Conservation (phyloP, 2,329 filamentous ascomycete species). For the Zasmidium citrigriseum region DNA sequence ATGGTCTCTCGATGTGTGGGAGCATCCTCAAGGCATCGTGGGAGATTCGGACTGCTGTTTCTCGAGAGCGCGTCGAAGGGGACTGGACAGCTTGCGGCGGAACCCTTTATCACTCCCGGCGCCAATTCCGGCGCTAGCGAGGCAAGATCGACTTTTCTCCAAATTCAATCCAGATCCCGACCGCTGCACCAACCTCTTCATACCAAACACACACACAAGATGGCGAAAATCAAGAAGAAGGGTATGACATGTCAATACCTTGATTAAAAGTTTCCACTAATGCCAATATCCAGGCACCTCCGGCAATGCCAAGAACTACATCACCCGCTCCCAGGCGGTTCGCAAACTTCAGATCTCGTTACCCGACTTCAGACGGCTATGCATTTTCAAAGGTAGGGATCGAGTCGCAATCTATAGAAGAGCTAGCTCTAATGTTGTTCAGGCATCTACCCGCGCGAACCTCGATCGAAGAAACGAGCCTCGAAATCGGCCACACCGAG, state of each 20-base stretch:
- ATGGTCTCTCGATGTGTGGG: constrained; percentile 18
- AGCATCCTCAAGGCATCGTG: constrained; percentile 11
- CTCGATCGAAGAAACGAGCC: constrained; percentile 94
- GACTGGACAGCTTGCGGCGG: too few species aligned
- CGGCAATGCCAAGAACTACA: constrained; percentile 96
- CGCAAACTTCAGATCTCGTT: constrained; percentile 97
- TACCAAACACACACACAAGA: constrained; percentile 35
- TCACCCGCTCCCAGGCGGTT: constrained; percentile 94
- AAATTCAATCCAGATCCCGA: constrained; percentile 6
- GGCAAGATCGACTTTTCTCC: constrained; percentile 3
- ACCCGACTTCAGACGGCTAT: constrained; percentile 94
- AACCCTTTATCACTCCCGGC: background rate
- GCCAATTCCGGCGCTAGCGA: too few species aligned
- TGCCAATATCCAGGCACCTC: constrained; percentile 63
- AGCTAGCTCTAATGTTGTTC: background rate
- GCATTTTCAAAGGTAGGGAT: constrained; percentile 85
- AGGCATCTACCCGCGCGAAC: constrained; percentile 95
- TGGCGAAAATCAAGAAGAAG: constrained; percentile 89
- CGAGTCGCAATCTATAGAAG: background rate
- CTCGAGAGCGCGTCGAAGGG: background rate
- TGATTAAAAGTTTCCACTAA: background rate
- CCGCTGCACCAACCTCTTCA: constrained; percentile 9
- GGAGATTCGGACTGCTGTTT: background rate
- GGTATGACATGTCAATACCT: constrained; percentile 48
- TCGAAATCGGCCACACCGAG: constrained; percentile 85